Evolutionary conservation across 176 grass and related monocot genomes (phyloP), one percentile per base, ranked within the genome.

Genomic region (Carex scoparia): DNA sequence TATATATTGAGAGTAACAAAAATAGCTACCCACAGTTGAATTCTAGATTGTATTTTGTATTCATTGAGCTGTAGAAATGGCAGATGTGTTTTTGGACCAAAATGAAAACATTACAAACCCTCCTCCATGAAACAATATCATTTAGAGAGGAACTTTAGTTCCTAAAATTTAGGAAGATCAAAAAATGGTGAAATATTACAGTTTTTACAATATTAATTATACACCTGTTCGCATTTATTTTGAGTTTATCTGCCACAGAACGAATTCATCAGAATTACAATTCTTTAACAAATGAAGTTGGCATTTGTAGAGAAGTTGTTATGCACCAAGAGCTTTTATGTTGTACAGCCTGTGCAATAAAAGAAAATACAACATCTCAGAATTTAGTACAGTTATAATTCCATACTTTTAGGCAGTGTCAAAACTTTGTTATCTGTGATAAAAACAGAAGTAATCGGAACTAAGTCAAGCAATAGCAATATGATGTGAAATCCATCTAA

Each of bases 311-410:
- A 7, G 44, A 48, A 48, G 44, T 7, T 48, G 7, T 48, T 9
- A 48, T 48, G 44, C 44, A 1, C 7, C 44, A 48, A 48, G 44
- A 44, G 91, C 93, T 93, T 98, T 98, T 83, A 89, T 87, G 40
- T 94, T 98, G 89, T 94, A 94, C 84, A 94, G 57, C 93, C 93
- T 98, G 80, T 66, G 73, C 51, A 75, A 37, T 85, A 14, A 35
- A 79, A 48, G 70, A 23, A 68, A 86, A 53, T 30, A 81, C 0
- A 38, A 31, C 40, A 42, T 90, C 31, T 81, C 38, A 84, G 64
- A 81, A 58, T 68, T 31, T 53, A 61, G 19, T 42, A 10, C 5
- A 85, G 16, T 14, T 14, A 68, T 1, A 6, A 42, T 79, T 18
- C 61, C 73, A 59, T 65, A 5, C 3, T 28, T 69, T 49, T 49